Percentiles rank a stretch among this genome's conserved stretches.
Evolutionary conservation across 306 rosid species (phyloP).

Genomic region (Echinosophora koreensis): DNA sequence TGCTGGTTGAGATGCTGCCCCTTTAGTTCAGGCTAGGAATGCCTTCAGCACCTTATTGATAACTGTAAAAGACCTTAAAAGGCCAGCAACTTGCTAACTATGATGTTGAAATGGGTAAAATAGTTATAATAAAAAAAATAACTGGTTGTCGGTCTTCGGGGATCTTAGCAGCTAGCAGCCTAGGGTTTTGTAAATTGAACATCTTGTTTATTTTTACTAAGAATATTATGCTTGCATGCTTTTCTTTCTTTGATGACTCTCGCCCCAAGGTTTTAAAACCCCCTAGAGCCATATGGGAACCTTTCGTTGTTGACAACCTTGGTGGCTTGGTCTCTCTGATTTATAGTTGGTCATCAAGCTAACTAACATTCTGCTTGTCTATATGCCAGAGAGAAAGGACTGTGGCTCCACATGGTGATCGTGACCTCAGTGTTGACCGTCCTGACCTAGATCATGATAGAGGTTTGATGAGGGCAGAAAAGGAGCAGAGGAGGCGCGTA

Average conservation of each 20-base stretch:
- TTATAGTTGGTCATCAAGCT: slow-evolving; percentile 47
- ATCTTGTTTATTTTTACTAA: slow-evolving; percentile 24
- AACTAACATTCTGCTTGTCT: slow-evolving; percentile 49
- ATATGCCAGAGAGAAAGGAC: slow-evolving; percentile 78
- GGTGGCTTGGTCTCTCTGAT: slow-evolving; percentile 24
- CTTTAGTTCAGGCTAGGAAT: slow-evolving; percentile 25
- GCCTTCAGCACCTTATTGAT: slow-evolving; percentile 20
- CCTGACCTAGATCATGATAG: slow-evolving; percentile 87
- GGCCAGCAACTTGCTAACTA: slow-evolving; percentile 33
- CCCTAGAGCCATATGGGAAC: background rate
- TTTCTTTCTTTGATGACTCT: slow-evolving; percentile 10
- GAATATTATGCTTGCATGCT: slow-evolving; percentile 22
- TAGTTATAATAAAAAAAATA: slow-evolving; percentile 7
- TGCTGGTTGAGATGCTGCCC: slow-evolving; percentile 32
- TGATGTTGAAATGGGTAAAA: slow-evolving; percentile 43
- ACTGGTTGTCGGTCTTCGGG: slow-evolving; percentile 22
- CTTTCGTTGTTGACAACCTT: background rate
- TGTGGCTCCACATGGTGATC: slow-evolving; percentile 71
- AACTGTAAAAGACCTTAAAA: slow-evolving; percentile 2
- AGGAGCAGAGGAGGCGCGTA: slow-evolving; percentile 82
- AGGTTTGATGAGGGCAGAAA: slow-evolving; percentile 69
- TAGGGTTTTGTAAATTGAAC: slow-evolving; percentile 44
- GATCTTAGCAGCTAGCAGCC: slow-evolving; percentile 27
- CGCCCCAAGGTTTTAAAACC: slow-evolving; percentile 29
- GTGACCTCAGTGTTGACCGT: slow-evolving; percentile 87